Evolutionary conservation across 2,329 filamentous ascomycete species (phyloP).

Genomic region (Blastomyces percursus): DNA sequence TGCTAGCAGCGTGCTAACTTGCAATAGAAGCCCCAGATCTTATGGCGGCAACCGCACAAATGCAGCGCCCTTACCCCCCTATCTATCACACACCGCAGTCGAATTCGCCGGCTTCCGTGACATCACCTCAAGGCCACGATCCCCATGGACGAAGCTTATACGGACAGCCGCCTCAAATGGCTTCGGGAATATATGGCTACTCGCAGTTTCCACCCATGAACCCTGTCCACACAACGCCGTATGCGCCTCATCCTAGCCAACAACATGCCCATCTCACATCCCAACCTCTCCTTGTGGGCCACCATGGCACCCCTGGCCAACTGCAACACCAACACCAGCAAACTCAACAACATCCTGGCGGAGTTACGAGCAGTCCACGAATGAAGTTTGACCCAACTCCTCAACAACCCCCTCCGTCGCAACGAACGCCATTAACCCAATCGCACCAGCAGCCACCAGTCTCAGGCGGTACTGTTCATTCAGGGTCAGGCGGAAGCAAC

Average conservation of each 20-base stretch:
- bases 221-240: slow-evolving; percentile 45
- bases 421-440: slow-evolving; percentile 28
- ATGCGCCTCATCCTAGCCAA: slow-evolving; percentile 45
- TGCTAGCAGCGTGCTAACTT: background rate
- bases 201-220: slow-evolving; percentile 45
- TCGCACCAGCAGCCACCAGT: slow-evolving; percentile 39
- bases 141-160: slow-evolving; percentile 77
- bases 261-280: slow-evolving; percentile 47
- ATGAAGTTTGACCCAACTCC: slow-evolving; percentile 38
- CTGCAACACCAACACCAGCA: slow-evolving; percentile 32
- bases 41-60: slow-evolving; percentile 54
- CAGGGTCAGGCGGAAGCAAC: slow-evolving; percentile 47
- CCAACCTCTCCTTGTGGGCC: slow-evolving; percentile 44
- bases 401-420: slow-evolving; percentile 26
- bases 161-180: slow-evolving; percentile 67
- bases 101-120: slow-evolving; percentile 85
- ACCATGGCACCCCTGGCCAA: slow-evolving; percentile 27
- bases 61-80: slow-evolving; percentile 67
- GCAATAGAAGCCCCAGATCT: slow-evolving; percentile 60
- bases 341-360: slow-evolving; percentile 46
- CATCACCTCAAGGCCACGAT: slow-evolving; percentile 79
- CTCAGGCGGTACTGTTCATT: slow-evolving; percentile 22
- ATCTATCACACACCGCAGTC: slow-evolving; percentile 96
- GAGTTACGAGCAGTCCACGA: slow-evolving; percentile 54
- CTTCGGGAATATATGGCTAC: slow-evolving; percentile 75